These are phyloP conservation scores for Echium plantagineum DNA, from an alignment of 257 asterid species.

Conservation along the genomic window DNA sequence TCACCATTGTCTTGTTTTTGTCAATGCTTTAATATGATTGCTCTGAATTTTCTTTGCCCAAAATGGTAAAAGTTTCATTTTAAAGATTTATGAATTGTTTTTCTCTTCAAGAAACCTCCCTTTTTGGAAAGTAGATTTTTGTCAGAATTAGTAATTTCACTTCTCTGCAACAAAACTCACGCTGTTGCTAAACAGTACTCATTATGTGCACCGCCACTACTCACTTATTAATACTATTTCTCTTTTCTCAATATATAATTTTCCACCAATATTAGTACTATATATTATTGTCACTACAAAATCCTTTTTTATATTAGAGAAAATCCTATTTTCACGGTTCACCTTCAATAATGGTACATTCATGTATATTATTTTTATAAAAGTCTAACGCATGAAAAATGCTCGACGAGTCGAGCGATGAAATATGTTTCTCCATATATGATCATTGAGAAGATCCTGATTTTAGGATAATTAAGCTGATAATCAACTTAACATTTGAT, in stretches of 20 bases:
- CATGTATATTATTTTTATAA: too few species aligned
- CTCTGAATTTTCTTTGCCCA: constrained; percentile 12
- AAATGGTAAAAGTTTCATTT: constrained; percentile 30
- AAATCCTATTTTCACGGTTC: too few species aligned
- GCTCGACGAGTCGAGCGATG: too few species aligned
- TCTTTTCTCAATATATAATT: background rate
- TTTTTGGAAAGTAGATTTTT: constrained; percentile 25
- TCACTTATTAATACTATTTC: background rate
- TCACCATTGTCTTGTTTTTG: constrained; percentile 44
- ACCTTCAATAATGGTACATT: too few species aligned
- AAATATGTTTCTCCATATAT: too few species aligned
- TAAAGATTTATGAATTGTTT: constrained; percentile 34
- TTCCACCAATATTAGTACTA: too few species aligned
- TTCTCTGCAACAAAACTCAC: constrained; percentile 37
- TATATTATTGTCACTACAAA: too few species aligned
- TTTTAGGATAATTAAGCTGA: too few species aligned
- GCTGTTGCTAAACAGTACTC: background rate
- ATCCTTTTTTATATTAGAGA: background rate
- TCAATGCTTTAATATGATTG: constrained; percentile 49
- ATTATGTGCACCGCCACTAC: background rate
- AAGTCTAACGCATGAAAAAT: too few species aligned
- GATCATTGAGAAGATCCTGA: background rate
- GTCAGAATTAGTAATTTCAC: constrained; percentile 36
- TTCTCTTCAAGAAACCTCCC: constrained; percentile 44
- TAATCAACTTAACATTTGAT: too few species aligned